Evolutionary conservation across 495 filamentous ascomycete species (phyloP).

Genomic region (Penicillium silybi): DNA sequence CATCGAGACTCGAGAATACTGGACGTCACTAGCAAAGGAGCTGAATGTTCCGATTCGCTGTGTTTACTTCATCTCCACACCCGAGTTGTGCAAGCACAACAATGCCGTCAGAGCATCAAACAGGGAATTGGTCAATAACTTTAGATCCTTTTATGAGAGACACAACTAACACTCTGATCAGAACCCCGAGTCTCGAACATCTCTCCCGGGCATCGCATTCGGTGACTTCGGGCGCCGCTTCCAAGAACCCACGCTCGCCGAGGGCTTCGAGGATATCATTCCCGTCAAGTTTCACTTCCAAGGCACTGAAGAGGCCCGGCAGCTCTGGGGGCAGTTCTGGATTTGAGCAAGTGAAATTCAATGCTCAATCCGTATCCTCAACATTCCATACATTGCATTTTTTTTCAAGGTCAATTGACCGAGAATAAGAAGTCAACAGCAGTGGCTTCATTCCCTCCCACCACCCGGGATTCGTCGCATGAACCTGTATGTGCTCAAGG

Average conservation of each 20-base stretch:
- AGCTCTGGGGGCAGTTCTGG: slow-evolving; percentile 73
- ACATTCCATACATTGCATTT: background rate
- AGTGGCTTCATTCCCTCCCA: too few species aligned
- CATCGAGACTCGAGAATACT: slow-evolving; percentile 64
- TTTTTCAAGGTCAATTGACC: background rate
- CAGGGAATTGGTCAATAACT: slow-evolving; percentile 28
- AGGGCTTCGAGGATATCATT: slow-evolving; percentile 81
- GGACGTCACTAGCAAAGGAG: slow-evolving; percentile 69
- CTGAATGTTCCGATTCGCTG: slow-evolving; percentile 75
- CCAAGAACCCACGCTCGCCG: slow-evolving; percentile 62
- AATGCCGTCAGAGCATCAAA: slow-evolving; percentile 78
- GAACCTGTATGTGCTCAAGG: too few species aligned
- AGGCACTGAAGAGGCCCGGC: slow-evolving; percentile 50
- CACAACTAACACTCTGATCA: slow-evolving; percentile 37
- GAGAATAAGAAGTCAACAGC: background rate
- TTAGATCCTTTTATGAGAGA: background rate
- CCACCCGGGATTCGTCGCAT: too few species aligned
- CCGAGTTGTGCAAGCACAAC: slow-evolving; percentile 81
- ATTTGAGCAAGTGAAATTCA: slow-evolving; percentile 32
- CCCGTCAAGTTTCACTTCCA: slow-evolving; percentile 65
- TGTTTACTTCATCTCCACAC: slow-evolving; percentile 72
- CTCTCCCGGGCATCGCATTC: slow-evolving; percentile 78
- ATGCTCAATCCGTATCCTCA: background rate
- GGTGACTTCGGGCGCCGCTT: slow-evolving; percentile 65
- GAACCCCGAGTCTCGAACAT: slow-evolving; percentile 76